Evolutionary conservation across 2,329 filamentous ascomycete species (phyloP).

Genomic region (Fonsecaea monophora): DNA sequence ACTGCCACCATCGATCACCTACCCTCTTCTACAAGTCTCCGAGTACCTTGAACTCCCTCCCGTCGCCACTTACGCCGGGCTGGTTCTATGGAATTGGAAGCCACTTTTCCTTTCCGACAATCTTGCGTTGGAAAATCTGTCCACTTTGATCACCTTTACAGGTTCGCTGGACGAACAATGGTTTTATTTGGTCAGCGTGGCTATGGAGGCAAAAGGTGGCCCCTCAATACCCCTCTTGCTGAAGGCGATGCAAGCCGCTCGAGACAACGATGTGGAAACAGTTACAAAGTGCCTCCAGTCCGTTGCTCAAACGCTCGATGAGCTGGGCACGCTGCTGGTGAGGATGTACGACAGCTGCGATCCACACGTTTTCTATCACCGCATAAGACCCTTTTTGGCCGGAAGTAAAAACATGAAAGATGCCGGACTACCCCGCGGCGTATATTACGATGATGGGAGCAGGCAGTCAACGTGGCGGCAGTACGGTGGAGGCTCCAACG

Average conservation of each 20-base stretch:
- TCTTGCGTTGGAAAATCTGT: slow-evolving; percentile 86
- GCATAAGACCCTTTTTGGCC: slow-evolving; percentile 93
- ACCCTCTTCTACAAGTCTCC: slow-evolving; percentile 80
- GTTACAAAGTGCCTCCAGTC: slow-evolving; percentile 78
- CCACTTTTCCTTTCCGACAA: slow-evolving; percentile 84
- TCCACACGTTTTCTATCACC: slow-evolving; percentile 91
- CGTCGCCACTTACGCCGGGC: slow-evolving; percentile 89
- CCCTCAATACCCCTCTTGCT: slow-evolving; percentile 90
- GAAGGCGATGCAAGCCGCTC: slow-evolving; percentile 79
- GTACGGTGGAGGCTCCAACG: slow-evolving; percentile 93
- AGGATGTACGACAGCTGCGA: slow-evolving; percentile 97
- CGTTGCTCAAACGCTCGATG: slow-evolving; percentile 87
- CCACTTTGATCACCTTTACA: slow-evolving; percentile 87
- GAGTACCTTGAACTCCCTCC: slow-evolving; percentile 82
- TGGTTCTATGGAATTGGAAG: slow-evolving; percentile 97
- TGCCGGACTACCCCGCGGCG: slow-evolving; percentile 84
- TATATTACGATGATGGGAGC: slow-evolving; percentile 80
- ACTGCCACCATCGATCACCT: slow-evolving; percentile 80
- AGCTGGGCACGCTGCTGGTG: slow-evolving; percentile 77
- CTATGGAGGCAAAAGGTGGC: slow-evolving; percentile 90
- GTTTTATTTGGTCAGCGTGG: slow-evolving; percentile 96
- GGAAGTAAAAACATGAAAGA: slow-evolving; percentile 98
- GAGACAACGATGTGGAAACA: slow-evolving; percentile 69
- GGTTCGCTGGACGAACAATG: slow-evolving; percentile 96
- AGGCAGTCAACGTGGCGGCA: slow-evolving; percentile 76